A percentile compares a stretch with the other conserved stretches of the same genome.
phyloP scores from a whole-genome alignment of 106 monocot species.

The Phalaenopsis aphrodite region DNA sequence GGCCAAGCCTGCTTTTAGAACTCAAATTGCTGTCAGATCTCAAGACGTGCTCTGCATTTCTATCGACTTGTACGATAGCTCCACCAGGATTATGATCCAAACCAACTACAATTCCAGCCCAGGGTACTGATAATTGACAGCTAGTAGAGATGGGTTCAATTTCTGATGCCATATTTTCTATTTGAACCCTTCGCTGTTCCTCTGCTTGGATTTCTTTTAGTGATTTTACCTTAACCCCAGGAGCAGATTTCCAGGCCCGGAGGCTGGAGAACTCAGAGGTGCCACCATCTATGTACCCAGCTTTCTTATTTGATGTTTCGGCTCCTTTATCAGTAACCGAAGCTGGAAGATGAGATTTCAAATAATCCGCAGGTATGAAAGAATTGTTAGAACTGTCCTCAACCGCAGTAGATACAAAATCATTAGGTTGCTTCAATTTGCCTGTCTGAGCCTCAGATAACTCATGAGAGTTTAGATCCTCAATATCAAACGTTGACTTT shows the following conservation, averaged over 20 bases:
- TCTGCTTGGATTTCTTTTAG: conserved; percentile 89
- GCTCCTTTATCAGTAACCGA: conserved; percentile 11
- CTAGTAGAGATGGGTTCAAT: neutral
- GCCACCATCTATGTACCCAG: conserved; percentile 14
- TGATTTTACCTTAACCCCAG: conserved; percentile 70
- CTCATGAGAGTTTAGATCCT: conserved; percentile 13
- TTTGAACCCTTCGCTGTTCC: conserved; percentile 56
- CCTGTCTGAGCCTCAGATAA: neutral
- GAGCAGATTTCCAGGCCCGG: conserved; percentile 74
- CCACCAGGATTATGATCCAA: conserved; percentile 28
- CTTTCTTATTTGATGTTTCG: conserved; percentile 15
- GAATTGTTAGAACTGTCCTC: conserved; percentile 1
- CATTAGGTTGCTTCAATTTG: neutral
- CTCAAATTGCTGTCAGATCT: conserved; percentile 13
- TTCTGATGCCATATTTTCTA: conserved; percentile 23
- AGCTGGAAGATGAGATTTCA: conserved; percentile 7
- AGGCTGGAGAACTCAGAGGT: conserved; percentile 10
- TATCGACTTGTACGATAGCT: conserved; percentile 14
- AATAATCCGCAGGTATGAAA: conserved; percentile 4
- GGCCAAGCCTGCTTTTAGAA: conserved; percentile 51
- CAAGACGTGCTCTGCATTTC: neutral
- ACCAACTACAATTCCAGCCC: conserved; percentile 23
- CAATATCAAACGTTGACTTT: conserved; percentile 30
- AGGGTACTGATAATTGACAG: conserved; percentile 11
- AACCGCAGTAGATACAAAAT: neutral